Base-by-base conservation (phyloP, 2,329 filamentous ascomycete genomes). In the Trematosphaeria pertusa region DNA sequence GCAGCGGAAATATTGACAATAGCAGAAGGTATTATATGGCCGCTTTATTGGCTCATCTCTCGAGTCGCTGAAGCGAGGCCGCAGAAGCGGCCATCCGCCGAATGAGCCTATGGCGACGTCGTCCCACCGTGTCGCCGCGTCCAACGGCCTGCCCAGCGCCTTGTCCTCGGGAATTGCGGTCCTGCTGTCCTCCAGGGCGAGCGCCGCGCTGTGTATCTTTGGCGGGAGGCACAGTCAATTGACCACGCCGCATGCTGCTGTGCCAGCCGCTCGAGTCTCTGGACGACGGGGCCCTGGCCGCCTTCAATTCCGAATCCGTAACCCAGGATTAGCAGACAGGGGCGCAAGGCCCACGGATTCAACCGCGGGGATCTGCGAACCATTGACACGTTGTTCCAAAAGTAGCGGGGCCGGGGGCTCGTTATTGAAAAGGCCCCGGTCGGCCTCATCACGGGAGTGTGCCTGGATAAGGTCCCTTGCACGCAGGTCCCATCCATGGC, bases 311-410 rank as follows among this genome's bases (percentile, higher is more conserved):
- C 42, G 53, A 46, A 42, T 50, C 51, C 49, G 40, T 42, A 45
- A 42, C 30, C 55, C 47, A 50, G 52, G 52, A 47, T 49, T 40
- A 4, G 12, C 21, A 41, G 38, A 38, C 52, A 46, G 33, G 50
- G 42, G 44, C 41, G 28, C 52, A 46, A 41, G 46, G 52, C 48
- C 48, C 54, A 49, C 65, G 65, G 64, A 64, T 60, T 65, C 59
- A 56, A 64, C 61, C 63, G 66, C 66, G 61, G 61, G 24, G 67
- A 71, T 71, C 68, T 67, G 61, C 66, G 62, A 71, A 70, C 66
- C 61, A 54, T 59, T n/a, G 54, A 64, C 62, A 67, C 65, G 63
- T 66, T 65, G 62, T 66, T 60, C 61, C 62, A 68, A 64, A 68
- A 66, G 59, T 61, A 64, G 60, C 46, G 48, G 30, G 52, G 43